Base-by-base conservation (phyloP, 192 early-diverging fungal species). In the Chytriomyces confervae region DNA sequence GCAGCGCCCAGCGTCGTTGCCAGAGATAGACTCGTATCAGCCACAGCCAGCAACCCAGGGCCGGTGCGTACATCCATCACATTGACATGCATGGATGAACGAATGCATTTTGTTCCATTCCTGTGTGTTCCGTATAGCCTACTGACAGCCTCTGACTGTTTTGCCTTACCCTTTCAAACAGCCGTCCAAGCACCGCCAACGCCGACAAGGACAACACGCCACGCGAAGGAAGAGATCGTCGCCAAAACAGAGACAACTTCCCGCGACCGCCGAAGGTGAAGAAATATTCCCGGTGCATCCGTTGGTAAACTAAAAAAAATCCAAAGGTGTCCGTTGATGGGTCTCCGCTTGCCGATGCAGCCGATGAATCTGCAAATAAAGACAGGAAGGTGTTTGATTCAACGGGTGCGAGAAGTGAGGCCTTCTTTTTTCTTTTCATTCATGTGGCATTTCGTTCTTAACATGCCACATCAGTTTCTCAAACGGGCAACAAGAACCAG, bases 261-360 rank as follows among this genome's bases (percentile, higher is more conserved):
- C 72, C 72, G 43, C 72, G 72, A 18, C n/a, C 45, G 43, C 72
- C 72, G 50, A 74, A 74, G 45, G 72, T 74, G 27, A 11, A 29
- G 29, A n/a, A 36, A 36, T 36, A 36, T 36, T 36, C 36, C 36
- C 36, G 36, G 2, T 4, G 36, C 36, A 36, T 36, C 36, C 36
- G 2, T 36, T 36, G 36, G 3, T 36, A 36, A 36, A 36, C 36
- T 36, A 36, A 36, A 36, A 36, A 36, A 36, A 36, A 36, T 36
- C 10, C 61, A 23, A 29, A 62, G 27, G 72, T 62, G 23, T 18
- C 13, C 16, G 63, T 13, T 6, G 63, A 13, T 36, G 11, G 18
- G 63, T 65, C 20, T 16, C n/a, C 20, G 20, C 10, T 11, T 13
- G 11, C 63, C 63, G 63, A 16, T 18, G 16, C 29, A 5, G 10